Evolutionary conservation across 2,329 filamentous ascomycete species (phyloP).

Genomic region (Scytalidium lignicola): DNA sequence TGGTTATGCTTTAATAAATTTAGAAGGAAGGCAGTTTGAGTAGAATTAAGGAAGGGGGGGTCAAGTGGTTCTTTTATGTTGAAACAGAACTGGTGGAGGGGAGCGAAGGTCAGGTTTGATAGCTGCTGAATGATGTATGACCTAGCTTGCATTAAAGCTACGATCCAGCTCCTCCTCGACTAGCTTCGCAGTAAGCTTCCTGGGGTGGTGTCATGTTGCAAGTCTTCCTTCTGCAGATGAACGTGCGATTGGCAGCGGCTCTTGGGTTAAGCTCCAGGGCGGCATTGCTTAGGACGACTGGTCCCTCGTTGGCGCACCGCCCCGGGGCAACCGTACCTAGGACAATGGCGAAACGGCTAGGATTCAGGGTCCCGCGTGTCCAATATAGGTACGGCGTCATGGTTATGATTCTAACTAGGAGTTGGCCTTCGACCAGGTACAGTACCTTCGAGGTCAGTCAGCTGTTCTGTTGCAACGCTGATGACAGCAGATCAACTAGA

Average conservation of each 20-base stretch:
- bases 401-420: neutral
- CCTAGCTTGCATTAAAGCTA: neutral
- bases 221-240: neutral
- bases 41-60: neutral
- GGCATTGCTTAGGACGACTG: neutral
- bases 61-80: neutral
- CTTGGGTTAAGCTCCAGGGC: neutral
- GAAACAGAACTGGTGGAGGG: neutral
- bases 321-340: neutral
- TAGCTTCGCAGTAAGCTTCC: too few relatives aligned
- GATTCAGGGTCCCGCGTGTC: neutral
- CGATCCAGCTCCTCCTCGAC: neutral
- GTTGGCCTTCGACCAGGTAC: too few relatives aligned
- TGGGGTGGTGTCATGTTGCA: neutral
- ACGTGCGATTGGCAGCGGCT: neutral
- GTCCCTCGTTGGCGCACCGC: neutral
- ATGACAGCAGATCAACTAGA: too few relatives aligned
- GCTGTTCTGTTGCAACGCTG: too few relatives aligned
- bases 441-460: too few relatives aligned
- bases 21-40: constrained; percentile 27
- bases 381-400: too few relatives aligned
- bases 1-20: constrained; percentile 49
- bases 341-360: neutral
- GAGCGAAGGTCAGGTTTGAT: neutral
- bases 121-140: neutral